Evolutionary conservation across 2,329 filamentous ascomycete genomes (phyloP).

Genomic region (Neonectria punicea): DNA sequence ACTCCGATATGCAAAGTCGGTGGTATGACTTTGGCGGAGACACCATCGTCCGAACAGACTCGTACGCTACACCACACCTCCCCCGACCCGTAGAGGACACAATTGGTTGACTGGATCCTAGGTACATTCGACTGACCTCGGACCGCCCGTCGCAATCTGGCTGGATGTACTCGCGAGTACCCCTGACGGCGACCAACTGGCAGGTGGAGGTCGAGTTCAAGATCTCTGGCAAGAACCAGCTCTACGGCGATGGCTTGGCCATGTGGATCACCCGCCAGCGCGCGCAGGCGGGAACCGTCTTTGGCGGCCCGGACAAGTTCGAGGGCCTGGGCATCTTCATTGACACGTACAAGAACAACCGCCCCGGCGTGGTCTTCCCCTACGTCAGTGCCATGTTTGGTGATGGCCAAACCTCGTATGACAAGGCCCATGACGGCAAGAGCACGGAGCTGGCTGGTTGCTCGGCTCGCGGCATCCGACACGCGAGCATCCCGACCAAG

Average conservation of each 20-base stretch:
- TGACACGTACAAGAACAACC: slow-evolving; percentile 99
- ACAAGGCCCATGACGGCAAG: slow-evolving; percentile 95
- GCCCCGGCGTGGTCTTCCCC: slow-evolving; percentile 93
- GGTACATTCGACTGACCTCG: slow-evolving; percentile 91
- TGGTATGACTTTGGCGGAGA: slow-evolving; percentile 99
- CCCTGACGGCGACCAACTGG: slow-evolving; percentile 98
- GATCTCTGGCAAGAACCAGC: slow-evolving; percentile 86
- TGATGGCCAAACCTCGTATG: slow-evolving; percentile 88
- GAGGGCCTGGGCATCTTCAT: slow-evolving; percentile 96
- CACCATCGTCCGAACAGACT: slow-evolving; percentile 80
- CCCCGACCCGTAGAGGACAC: slow-evolving; percentile 15
- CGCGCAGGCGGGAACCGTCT: slow-evolving; percentile 82
- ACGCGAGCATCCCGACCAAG: slow-evolving; percentile 82
- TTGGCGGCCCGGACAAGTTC: slow-evolving; percentile 88
- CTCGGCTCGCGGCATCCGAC: slow-evolving; percentile 91
- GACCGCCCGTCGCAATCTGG: slow-evolving; percentile 91
- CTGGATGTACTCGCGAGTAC: slow-evolving; percentile 94
- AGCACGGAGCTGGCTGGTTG: slow-evolving; percentile 92
- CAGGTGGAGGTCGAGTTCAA: slow-evolving; percentile 97
- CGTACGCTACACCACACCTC: slow-evolving; percentile 58
- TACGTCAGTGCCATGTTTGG: slow-evolving; percentile 99
- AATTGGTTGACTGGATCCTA: slow-evolving; percentile 51
- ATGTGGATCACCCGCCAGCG: slow-evolving; percentile 98
- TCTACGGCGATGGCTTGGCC: slow-evolving; percentile 96
- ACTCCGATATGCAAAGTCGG: slow-evolving; percentile 96